Evolutionary conservation across 2,329 filamentous ascomycete genomes (phyloP), one percentile per base, ranked within the genome.

Genomic region (Fusarium tricinctum): DNA sequence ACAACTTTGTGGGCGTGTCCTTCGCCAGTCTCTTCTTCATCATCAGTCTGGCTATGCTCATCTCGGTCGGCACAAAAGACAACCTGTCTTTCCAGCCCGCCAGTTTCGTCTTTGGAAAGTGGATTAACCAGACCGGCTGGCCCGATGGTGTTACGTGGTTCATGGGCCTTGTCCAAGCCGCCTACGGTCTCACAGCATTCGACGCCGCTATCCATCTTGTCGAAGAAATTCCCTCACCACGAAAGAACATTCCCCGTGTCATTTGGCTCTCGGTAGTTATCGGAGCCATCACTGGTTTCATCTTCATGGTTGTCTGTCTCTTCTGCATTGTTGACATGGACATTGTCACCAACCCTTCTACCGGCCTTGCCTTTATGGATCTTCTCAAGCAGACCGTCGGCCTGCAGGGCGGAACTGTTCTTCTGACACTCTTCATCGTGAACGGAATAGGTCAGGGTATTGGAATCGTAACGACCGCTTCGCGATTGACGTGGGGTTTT

Each of bases 181-280:
- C 86, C 0, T 88, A 88, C 55, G 86, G 84, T 59, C 62, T 75
- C 4, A 72, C 72, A 2, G 86, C 85, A 2, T 88, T 88, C 64
- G 86, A 88, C 69, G 84, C 85, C 0, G 85, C 86, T 33, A 86
- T 88, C 38, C 86, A 88, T 71, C 82, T 88, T 79, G 83, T 86
- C 3, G 86, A 88, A 66, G 85, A 88, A 69, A 85, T 88, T 2
- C 85, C 85, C 2, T 76, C 79, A 6, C 85, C 86, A 2, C 76
- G 84, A 30, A 81, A 76, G 35, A 86, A 85, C 56, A 83, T 82
- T 0, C 86, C 86, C 0, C 78, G 78, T 17, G 81, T 84, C 5
- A 86, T 88, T 64, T 86, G 81, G 78, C 79, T 87, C 19, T 82
- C 85, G 0, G 83, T 88, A 1, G 62, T 81, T 1, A 79, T 80